Base-by-base conservation (phyloP, 2,329 filamentous ascomycete genomes). In the Magnaporthales sp. region DNA sequence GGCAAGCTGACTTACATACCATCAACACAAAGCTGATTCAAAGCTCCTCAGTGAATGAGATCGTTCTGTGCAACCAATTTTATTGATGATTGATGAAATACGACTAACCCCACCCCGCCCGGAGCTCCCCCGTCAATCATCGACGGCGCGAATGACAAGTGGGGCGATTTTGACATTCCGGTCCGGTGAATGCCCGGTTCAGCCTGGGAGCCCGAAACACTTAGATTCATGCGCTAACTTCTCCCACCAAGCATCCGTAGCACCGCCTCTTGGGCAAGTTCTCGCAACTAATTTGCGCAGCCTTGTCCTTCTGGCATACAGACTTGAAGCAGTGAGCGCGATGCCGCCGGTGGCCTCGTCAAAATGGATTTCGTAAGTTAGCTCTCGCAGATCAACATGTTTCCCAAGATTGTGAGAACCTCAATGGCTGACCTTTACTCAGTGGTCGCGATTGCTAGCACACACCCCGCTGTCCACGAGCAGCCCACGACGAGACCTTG, bases 381-480 rank as follows among this genome's bases (percentile, higher is more conserved):
- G 38, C 38, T 19, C 24, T 24, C 54, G 9, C n/a, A 56, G 22
- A 24, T 3, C 11, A 15, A 4, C 32, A 58, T 26, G 9, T n/a
- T 26, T 11, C 54, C 22, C 22, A 30, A 8, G 56, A 15, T 24
- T 27, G 54, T 26, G 22, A 58, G n/a, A 26, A 58, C 22, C 31
- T 27, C 22, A 24, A 38, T n/a, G 13, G 51, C 64, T 65, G 68
- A 67, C 54, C 58, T 64, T 58, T 68, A 56, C 67, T 60, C 65
- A 89, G 87, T 90, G 87, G 87, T 86, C 86, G 79, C 85, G 87
- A 78, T 81, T 89, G 78, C 79, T 89, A 80, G 87, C 86, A 75
- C 84, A 83, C 71, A 84, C 83, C 70, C 81, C 86, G 74, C 80
- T 89, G 72, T 84, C 84, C 71, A 78, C 84, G 72, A 81, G 80